Evolutionary conservation across 1,139 yeast species (phyloP), one percentile per base, ranked within the genome.

Genomic region (Zygosaccharomyces sapae): DNA sequence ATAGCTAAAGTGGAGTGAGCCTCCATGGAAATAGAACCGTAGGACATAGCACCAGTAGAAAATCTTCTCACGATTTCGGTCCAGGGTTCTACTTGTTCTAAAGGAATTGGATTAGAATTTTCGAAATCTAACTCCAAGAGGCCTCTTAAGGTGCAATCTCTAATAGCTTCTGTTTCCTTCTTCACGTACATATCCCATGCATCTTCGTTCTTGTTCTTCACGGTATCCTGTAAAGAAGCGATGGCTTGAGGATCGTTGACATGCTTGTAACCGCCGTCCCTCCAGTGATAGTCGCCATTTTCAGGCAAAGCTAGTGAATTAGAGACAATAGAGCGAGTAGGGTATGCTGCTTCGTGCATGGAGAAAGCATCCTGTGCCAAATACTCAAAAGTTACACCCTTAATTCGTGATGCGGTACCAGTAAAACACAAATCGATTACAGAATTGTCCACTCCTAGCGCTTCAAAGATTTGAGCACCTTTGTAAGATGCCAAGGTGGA

Each of bases 71-170:
- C 98, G 68, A 92, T 92, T 69, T 90, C 98, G 37, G 97, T 92
- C 98, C 98, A 92, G 43, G 98, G 98, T 73, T 92, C 98, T 57
- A 92, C 98, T 72, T 92, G 97, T 63, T 92, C 98, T 55, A 92
- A 72, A 48, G 97, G 97, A 50, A 92, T 94, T 5, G 92, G 76
- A 4, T 74, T 76, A 1, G 88, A 76, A 54, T 68, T 69, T 34
- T 80, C 87, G 63, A 71, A 86, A 68, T 92, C 96, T 64, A 92
- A 85, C 69, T 92, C 97, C 50, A 92, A 76, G 61, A 92, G 72
- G 40, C 98, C 98, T 70, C 98, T 83, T 58, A 92, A 75, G 16
- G 97, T 89, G 77, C 97, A 89, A 66, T 85, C 82, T 70, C 81
- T 85, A 63, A 90, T 86, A 27, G 96, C 96, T 57, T 89, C 97